A percentile compares a stretch with the other conserved stretches of the same genome.
phyloP scores from a whole-genome alignment of 1,284 basidiomycete species.

The Rugosomyces carneus region DNA sequence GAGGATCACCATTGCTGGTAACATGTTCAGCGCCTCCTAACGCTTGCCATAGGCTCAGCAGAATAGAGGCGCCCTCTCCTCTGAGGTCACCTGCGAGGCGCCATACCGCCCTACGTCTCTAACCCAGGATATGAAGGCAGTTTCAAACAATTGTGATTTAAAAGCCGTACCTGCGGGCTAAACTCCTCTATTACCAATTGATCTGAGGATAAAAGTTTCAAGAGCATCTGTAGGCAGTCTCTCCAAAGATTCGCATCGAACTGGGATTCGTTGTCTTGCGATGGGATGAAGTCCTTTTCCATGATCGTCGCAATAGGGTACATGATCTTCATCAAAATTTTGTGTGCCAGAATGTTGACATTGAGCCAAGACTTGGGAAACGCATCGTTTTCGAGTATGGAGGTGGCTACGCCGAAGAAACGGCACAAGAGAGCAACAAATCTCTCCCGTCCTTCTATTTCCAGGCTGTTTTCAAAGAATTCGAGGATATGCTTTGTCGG shows the following conservation, averaged over 20 bases:
- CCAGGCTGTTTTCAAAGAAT: slow-evolving; percentile 75
- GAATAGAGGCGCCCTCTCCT: slow-evolving; percentile 84
- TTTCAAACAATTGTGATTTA: not conserved
- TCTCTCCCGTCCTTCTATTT: slow-evolving; percentile 83
- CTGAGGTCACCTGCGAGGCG: slow-evolving; percentile 91
- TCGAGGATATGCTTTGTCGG: slow-evolving; percentile 73
- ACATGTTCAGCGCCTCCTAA: slow-evolving; percentile 72
- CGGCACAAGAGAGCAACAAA: slow-evolving; percentile 67
- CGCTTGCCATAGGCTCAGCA: slow-evolving; percentile 83
- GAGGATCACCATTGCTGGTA: slow-evolving; percentile 40
- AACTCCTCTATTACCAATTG: slow-evolving; percentile 94
- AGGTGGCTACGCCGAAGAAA: slow-evolving; percentile 79
- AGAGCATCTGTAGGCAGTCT: slow-evolving; percentile 75
- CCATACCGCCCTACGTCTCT: slow-evolving; percentile 96
- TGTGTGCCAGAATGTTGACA: slow-evolving; percentile 85
- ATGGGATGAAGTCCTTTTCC: slow-evolving; percentile 78
- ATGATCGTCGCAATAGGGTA: slow-evolving; percentile 77
- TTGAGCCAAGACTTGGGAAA: slow-evolving; percentile 94
- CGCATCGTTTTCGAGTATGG: slow-evolving; percentile 83
- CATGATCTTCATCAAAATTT: slow-evolving; percentile 84
- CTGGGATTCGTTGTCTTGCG: slow-evolving; percentile 49
- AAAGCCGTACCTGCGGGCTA: slow-evolving; percentile 69
- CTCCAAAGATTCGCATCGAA: slow-evolving; percentile 84
- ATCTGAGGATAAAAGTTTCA: slow-evolving; percentile 83
- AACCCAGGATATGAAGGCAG: slow-evolving; percentile 11